A percentile compares a stretch with the other conserved stretches of the same genome.
These are phyloP conservation scores for Datura wrightii DNA, from an alignment of 257 asterid genomes.

Conservation along the genomic window DNA sequence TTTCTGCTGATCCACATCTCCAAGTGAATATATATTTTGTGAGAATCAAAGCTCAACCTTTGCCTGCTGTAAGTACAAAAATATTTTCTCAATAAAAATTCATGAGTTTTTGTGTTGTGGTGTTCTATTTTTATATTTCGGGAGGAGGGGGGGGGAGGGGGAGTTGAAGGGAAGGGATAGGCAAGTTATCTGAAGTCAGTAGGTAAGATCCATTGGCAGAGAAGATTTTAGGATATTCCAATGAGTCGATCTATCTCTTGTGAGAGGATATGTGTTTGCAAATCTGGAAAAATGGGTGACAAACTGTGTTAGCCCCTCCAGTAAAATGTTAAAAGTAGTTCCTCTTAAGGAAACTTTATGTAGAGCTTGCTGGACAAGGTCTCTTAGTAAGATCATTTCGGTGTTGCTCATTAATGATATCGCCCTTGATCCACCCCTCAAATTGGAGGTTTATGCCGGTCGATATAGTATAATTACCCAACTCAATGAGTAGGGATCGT, in stretches of 20 bases:
- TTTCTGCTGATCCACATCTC: not conserved
- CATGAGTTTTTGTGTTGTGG: not conserved
- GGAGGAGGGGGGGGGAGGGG: not conserved
- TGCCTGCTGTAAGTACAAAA: not conserved
- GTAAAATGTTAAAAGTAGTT: slow-evolving; percentile 23
- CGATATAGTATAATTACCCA: no score
- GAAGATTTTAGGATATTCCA: not conserved
- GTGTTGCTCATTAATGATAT: not conserved
- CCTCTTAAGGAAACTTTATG: not conserved
- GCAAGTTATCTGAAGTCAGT: slow-evolving; percentile 4
- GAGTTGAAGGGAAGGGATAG: not conserved
- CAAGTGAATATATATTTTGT: not conserved
- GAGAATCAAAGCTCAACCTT: not conserved
- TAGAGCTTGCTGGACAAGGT: not conserved
- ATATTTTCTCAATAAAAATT: not conserved
- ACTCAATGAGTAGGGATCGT: no score
- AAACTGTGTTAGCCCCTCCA: not conserved
- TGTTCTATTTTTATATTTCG: not conserved
- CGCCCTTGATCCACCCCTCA: no score
- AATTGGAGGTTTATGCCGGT: no score
- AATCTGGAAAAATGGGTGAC: slow-evolving; percentile 1
- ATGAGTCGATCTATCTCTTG: not conserved
- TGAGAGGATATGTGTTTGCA: not conserved
- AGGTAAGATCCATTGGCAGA: not conserved
- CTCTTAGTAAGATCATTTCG: not conserved